A percentile compares a stretch with the other conserved stretches of the same genome.
Evolutionary conservation across 768 basidiomycete species (phyloP).

Genomic region (Termitomyces bulborhizus): DNA sequence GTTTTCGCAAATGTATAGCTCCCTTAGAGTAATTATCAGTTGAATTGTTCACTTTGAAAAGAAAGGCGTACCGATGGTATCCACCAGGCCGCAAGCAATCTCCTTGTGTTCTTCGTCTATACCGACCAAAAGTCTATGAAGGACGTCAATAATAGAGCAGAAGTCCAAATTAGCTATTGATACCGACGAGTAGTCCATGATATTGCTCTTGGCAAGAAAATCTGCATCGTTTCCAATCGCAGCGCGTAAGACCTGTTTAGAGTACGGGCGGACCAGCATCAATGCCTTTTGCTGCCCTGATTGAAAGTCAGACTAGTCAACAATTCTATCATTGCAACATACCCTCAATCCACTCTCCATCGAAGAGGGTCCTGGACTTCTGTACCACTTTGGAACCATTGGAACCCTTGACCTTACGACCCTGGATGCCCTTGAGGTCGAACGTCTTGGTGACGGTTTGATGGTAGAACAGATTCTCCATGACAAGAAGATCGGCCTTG

Average conservation of each 20-base stretch:
- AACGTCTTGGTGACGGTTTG: conserved; percentile 65
- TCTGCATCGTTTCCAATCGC: conserved; percentile 68
- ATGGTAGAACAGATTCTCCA: conserved; percentile 81
- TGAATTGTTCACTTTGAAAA: neutral
- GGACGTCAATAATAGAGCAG: neutral
- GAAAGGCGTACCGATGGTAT: conserved; percentile 60
- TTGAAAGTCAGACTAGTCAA: neutral
- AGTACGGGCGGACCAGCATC: conserved; percentile 65
- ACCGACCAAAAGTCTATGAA: conserved; percentile 58
- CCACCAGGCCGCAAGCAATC: conserved; percentile 75
- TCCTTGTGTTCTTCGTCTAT: conserved; percentile 61
- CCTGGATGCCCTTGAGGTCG: conserved; percentile 81
- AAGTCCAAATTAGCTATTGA: neutral
- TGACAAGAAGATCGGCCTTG: conserved; percentile 72
- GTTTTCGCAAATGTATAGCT: conserved; percentile 86
- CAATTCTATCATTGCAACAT: conserved; percentile 1
- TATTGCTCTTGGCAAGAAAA: conserved; percentile 67
- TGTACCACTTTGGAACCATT: conserved; percentile 26
- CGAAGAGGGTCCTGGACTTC: conserved; percentile 58
- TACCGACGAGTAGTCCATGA: conserved; percentile 83
- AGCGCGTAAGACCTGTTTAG: conserved; percentile 63
- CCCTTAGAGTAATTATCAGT: conserved; percentile 30
- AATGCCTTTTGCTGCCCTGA: conserved; percentile 60
- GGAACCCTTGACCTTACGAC: conserved; percentile 57
- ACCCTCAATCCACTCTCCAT: conserved; percentile 86